phyloP scores from a whole-genome alignment of 225 moss, liverwort and hornwort species.

The Sphagnum contortum region DNA sequence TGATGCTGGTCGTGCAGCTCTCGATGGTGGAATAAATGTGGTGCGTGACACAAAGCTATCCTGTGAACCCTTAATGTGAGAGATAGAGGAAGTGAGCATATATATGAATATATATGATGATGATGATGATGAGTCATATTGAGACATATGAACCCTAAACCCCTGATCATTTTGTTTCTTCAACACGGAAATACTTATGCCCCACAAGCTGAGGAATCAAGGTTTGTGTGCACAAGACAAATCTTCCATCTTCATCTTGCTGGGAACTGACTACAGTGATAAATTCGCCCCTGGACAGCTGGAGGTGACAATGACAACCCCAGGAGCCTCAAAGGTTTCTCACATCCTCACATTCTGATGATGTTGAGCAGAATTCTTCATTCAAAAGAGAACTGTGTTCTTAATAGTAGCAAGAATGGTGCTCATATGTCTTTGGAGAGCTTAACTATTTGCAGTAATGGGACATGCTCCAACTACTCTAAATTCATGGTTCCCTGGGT shows the following conservation, averaged over 20 bases:
- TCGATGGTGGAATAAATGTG: conserved; percentile 74
- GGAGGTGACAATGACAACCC: conserved; percentile 88
- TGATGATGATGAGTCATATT: neutral
- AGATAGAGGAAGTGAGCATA: neutral
- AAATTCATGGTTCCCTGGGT: neutral
- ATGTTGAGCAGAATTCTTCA: neutral
- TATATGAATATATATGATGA: conserved; percentile 1
- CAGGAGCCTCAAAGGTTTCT: conserved; percentile 54
- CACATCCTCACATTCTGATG: neutral
- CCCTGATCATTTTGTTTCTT: too few relatives aligned
- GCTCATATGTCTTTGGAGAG: too few relatives aligned
- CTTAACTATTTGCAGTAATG: too few relatives aligned
- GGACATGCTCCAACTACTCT: too few relatives aligned
- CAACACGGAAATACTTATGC: too few relatives aligned
- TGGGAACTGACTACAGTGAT: conserved; percentile 4
- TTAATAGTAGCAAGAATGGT: too few relatives aligned
- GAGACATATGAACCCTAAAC: neutral
- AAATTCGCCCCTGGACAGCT: conserved; percentile 29
- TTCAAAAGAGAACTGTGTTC: too few relatives aligned
- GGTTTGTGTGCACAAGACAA: too few relatives aligned
- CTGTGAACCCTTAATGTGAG: too few relatives aligned
- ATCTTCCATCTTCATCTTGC: conserved; percentile 2
- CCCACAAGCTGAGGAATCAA: too few relatives aligned
- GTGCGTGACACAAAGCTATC: conserved; percentile 13
- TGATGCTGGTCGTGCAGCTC: conserved; percentile 69